Conservation (phyloP, 345 rosid species). For the Diplotaxis tenuifolia region DNA sequence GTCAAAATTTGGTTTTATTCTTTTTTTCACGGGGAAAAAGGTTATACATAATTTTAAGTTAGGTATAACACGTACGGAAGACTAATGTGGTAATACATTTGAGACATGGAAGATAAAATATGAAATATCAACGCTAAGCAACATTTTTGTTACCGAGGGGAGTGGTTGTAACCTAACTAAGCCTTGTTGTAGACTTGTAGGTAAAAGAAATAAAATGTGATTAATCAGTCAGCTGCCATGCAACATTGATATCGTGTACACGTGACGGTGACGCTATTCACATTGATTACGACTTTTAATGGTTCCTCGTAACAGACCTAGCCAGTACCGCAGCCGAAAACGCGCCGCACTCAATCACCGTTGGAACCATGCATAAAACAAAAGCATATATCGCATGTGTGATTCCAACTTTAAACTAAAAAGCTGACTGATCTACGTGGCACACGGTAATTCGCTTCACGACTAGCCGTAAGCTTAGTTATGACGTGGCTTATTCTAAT, state of each 20-base stretch:
- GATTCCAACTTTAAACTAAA: neutral
- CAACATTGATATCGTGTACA: neutral
- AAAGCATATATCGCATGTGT: neutral
- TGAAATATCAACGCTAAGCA: neutral
- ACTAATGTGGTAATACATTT: neutral
- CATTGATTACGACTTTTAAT: neutral
- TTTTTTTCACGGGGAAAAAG: neutral
- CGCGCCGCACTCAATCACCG: slow-evolving; percentile 25
- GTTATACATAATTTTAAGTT: neutral
- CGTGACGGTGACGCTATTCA: slow-evolving; percentile 19
- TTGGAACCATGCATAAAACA: slow-evolving; percentile 4
- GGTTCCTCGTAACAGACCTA: slow-evolving; percentile 15
- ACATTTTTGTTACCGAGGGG: neutral
- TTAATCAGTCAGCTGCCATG: neutral
- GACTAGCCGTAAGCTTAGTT: neutral
- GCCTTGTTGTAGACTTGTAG: neutral
- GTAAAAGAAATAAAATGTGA: neutral
- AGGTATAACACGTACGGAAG: neutral
- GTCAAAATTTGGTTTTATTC: neutral
- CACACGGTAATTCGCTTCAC: neutral
- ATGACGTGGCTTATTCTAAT: neutral
- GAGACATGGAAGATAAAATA: neutral
- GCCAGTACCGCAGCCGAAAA: slow-evolving; percentile 3
- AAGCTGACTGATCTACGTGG: slow-evolving; percentile 31
- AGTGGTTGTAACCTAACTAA: slow-evolving; percentile 4